phyloP scores from a whole-genome alignment of 192 early-diverging fungal genomes.

The Pilaira anomala region DNA sequence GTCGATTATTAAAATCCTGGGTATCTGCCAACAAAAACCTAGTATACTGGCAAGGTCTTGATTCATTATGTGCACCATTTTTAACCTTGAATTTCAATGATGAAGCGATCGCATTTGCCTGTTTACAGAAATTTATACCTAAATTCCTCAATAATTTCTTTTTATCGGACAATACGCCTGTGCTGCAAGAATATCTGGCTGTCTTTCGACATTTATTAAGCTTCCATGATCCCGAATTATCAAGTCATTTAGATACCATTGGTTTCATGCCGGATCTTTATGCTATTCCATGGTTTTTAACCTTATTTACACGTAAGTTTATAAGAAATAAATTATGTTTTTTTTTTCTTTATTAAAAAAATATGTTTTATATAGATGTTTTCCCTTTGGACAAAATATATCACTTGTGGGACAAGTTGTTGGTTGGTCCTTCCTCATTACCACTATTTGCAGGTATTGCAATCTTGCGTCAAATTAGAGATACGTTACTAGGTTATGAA shows the following conservation, averaged over 20 bases:
- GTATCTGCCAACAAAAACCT: conserved; percentile 52
- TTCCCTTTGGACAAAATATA: conserved; percentile 81
- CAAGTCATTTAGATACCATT: conserved; percentile 57
- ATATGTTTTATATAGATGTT: conserved; percentile 52
- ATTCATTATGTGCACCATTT: conserved; percentile 74
- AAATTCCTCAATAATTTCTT: conserved; percentile 71
- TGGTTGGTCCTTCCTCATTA: conserved; percentile 62
- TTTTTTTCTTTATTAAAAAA: not conserved
- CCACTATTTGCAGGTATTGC: conserved; percentile 66
- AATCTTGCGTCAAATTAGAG: conserved; percentile 67
- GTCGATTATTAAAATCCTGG: conserved; percentile 59
- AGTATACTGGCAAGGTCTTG: conserved; percentile 85
- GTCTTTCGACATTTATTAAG: conserved; percentile 63
- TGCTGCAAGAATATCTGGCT: conserved; percentile 68
- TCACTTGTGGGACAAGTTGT: conserved; percentile 74
- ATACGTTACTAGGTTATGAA: conserved; percentile 56
- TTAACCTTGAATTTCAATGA: conserved; percentile 72
- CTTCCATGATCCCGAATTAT: conserved; percentile 73
- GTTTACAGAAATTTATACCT: conserved; percentile 61
- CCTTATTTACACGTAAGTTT: conserved; percentile 73
- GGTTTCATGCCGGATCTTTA: conserved; percentile 69
- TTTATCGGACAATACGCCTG: conserved; percentile 62
- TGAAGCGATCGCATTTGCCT: conserved; percentile 68
- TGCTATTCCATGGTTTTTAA: conserved; percentile 83
- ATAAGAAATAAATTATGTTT: not conserved